phyloP scores from a whole-genome alignment of 2,329 filamentous ascomycete species.

The Penicillium sp. region DNA sequence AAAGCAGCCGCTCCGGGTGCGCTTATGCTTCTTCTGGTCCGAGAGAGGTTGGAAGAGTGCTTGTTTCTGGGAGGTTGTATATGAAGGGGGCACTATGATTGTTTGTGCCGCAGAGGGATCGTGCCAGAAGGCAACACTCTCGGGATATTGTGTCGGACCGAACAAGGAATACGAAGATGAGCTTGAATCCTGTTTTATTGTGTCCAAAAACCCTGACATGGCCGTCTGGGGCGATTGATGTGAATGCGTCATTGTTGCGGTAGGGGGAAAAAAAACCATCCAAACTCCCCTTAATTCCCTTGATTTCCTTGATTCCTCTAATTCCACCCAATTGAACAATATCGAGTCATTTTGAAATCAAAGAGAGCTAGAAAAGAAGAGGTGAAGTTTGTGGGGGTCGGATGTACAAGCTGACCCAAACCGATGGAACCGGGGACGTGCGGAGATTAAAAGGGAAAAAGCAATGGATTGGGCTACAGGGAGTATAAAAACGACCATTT shows the following conservation, averaged over 20 bases:
- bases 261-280: constrained; percentile 1
- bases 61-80: constrained; percentile 23
- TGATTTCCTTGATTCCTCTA: background rate
- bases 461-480: background rate
- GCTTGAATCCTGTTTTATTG: constrained; percentile 25
- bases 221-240: constrained; percentile 31
- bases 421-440: constrained; percentile 26
- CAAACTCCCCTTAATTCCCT: background rate
- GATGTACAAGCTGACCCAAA: constrained; percentile 12
- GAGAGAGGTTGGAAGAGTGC: constrained; percentile 32
- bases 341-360: background rate
- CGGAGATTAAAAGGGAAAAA: constrained; percentile 20
- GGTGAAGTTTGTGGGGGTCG: constrained; percentile 16
- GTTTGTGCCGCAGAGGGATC: constrained; percentile 28
- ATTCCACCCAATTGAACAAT: background rate
- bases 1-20: constrained; percentile 90
- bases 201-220: constrained; percentile 29
- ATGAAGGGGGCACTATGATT: constrained; percentile 19
- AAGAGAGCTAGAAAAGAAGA: background rate
- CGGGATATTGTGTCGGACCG: constrained; percentile 39
- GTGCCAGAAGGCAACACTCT: constrained; percentile 47
- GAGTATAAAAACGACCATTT: background rate
- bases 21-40: constrained; percentile 85
- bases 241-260: constrained; percentile 31
- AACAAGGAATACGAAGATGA: constrained; percentile 37